phyloP scores from a whole-genome alignment of 305 asterid genomes.

The Rubia peregrina region DNA sequence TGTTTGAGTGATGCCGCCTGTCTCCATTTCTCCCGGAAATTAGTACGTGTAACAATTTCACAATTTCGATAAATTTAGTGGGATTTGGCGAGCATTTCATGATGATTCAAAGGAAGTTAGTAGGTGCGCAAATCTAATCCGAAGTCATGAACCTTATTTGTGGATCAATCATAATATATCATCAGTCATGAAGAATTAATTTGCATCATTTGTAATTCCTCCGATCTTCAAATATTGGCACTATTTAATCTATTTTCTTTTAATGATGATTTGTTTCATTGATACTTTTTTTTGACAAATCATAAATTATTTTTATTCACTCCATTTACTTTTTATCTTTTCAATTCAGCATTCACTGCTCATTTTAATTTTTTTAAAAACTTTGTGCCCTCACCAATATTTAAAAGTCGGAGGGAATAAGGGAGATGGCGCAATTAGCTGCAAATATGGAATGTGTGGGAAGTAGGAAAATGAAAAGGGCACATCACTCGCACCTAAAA shows the following conservation, averaged over 20 bases:
- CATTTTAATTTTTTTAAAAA: too few relatives aligned
- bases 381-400: too few relatives aligned
- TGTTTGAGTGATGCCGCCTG: neutral
- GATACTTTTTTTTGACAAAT: too few relatives aligned
- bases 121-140: neutral
- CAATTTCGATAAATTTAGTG: neutral
- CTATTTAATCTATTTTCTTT: too few relatives aligned
- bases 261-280: too few relatives aligned
- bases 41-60: neutral
- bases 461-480: conserved; percentile 13
- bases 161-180: neutral
- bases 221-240: too few relatives aligned
- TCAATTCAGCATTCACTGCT: too few relatives aligned
- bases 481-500: conserved; percentile 12
- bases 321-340: too few relatives aligned
- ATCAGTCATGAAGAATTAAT: neutral
- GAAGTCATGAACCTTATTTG: neutral
- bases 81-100: conserved; percentile 8
- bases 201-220: neutral
- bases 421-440: neutral
- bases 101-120: neutral
- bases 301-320: too few relatives aligned
- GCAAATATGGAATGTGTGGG: conserved; percentile 1
- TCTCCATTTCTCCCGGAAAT: conserved; percentile 8
- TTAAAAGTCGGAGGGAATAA: too few relatives aligned